Base-by-base conservation (phyloP, 176 grass and related monocot species). In the Triticum urartu region DNA sequence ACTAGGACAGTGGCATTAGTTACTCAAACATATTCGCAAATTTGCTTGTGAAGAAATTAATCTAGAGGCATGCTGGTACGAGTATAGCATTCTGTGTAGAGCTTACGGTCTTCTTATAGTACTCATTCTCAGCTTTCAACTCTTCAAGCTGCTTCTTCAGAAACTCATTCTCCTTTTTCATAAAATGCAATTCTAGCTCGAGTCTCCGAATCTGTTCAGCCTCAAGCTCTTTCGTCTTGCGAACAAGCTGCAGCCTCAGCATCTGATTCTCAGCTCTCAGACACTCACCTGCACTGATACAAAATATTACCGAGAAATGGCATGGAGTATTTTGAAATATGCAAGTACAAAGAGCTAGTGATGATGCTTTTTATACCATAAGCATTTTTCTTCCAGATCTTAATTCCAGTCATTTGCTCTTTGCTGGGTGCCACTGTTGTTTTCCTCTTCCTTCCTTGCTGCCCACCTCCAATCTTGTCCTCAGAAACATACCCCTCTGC, bases 91-190 rank as follows among this genome's bases (percentile, higher is more conserved):
- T 12, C 9, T 11, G 11, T 72, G n/a, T 56, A 20, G 17, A 20
- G 17, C 81, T 84, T 72, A 84, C 81, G 64, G 24, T 72, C 28
- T 88, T 79, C 68, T 13, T 72, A 15, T 79, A 61, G 17, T 39
- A 21, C 54, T 89, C 81, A 21, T 84, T 88, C 81, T 88, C 66
- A 50, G 56, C 64, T 86, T 34, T 78, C 32, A 86, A 34, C 24
- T 17, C 14, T 50, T 48, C 14, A 15, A 30, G 47, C 42, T 75
- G 72, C 32, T 69, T 79, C 33, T 14, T 22, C 32, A 89, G 12
- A 42, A 21, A 54, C 28, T 74, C 13, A 0, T 17, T 80, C 68
- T 85, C 76, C 42, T 75, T 26, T 3, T 6, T 22, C 67, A 80
- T 89, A 18, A 84, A 11, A 63, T 7, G 6, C 43, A 89, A 80